Evolutionary conservation across 1,139 yeast species (phyloP).

Genomic region (Candida sp.): DNA sequence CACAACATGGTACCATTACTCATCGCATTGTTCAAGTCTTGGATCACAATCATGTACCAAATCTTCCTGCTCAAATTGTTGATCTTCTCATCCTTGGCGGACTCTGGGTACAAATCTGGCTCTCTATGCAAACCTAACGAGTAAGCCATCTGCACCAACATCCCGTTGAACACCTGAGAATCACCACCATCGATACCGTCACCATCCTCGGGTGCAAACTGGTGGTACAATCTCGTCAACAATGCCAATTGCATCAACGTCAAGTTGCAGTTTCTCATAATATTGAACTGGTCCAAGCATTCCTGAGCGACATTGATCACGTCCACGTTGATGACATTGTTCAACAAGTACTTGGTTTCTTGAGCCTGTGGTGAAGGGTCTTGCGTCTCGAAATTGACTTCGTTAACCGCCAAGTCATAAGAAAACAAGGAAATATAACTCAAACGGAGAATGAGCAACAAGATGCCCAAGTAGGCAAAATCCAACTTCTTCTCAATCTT

Average conservation of each 20-base stretch:
- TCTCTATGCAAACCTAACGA: conserved; percentile 52
- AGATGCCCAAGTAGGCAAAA: conserved; percentile 35
- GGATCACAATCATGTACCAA: conserved; percentile 33
- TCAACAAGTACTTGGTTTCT: conserved; percentile 27
- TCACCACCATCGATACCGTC: conserved; percentile 54
- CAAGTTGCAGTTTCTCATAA: conserved; percentile 42
- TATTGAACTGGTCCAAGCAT: conserved; percentile 42
- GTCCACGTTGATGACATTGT: conserved; percentile 35
- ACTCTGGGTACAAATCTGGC: conserved; percentile 31
- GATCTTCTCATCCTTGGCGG: conserved; percentile 23
- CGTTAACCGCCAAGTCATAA: conserved; percentile 33
- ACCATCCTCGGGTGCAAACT: conserved; percentile 55
- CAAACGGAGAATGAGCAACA: conserved; percentile 30
- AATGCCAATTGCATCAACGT: conserved; percentile 54
- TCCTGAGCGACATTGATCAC: conserved; percentile 37
- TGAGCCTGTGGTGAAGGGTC: conserved; percentile 27
- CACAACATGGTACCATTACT: conserved; percentile 43
- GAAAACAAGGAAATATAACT: conserved; percentile 36
- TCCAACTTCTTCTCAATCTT: conserved; percentile 32
- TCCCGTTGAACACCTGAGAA: conserved; percentile 37
- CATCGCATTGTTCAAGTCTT: conserved; percentile 41
- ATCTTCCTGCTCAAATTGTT: conserved; percentile 39
- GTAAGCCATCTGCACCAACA: conserved; percentile 43
- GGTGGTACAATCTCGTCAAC: conserved; percentile 39
- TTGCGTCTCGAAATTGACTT: conserved; percentile 24